Evolutionary conservation across 805 yeast species (phyloP), one percentile per base, ranked within the genome.

Genomic region (Zygoascus biomembranicola): DNA sequence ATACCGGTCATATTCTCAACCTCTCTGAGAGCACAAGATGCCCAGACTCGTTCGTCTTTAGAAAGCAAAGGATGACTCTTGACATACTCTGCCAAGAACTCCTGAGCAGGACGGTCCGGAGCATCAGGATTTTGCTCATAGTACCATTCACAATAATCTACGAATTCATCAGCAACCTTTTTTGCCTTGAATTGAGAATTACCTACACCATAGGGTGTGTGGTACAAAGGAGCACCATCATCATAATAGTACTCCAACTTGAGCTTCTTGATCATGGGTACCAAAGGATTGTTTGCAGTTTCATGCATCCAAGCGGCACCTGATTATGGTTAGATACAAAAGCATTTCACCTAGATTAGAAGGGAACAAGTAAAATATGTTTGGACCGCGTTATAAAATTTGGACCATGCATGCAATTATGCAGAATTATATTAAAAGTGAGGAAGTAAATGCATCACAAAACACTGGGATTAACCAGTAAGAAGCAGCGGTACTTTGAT

Each of bases 271-370:
- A 60, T 52, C 45, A 60, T 47, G 2, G 57, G 76, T 59, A 87
- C 82, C 16, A 84, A 70, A 2, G 74, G 73, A 64, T 87, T 87
- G 41, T 78, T 74, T 48, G 87, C 68, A 0, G 88, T 80, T 61
- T 87, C 95, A 62, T 88, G 95, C 62, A 84, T 87, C 95, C 96
- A 88, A 10, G 87, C 78, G 0, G 92, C 95, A 1, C 95, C 95
- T 51, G 23, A 16, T 4, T 19, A 42, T 18, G 26, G 44, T 42
- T 42, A 42, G 44, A 42, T 14, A 18, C 44, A 42, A 42, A 42
- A 42, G 26, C 26, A 42, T 16, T 42, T 42, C 44, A 18, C 20
- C 44, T 5, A 10, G 16, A 16, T 42, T 42, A 19, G 26, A 42
- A 42, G 44, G 44, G 37, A 47, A 32, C 39, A 16, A 47, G 28